Conservation (phyloP, 2,329 filamentous ascomycete genomes). For the Xylariaceae sp. region DNA sequence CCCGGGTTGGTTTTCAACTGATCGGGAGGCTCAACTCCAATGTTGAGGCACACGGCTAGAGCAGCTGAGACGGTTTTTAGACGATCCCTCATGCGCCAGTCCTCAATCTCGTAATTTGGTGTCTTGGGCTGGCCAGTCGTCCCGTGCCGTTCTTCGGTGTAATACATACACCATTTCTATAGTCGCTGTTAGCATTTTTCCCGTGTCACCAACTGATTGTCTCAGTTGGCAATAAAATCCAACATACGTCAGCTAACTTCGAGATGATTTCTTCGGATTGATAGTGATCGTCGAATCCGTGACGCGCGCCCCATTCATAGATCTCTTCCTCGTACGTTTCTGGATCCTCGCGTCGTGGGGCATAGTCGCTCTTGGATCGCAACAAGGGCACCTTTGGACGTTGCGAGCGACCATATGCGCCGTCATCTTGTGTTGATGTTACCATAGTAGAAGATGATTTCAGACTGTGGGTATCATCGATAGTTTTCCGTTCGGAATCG, state of each 20-base stretch:
- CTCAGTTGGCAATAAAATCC: background rate
- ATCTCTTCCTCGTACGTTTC: slow-evolving; percentile 43
- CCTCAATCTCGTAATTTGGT: slow-evolving; percentile 62
- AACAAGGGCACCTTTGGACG: slow-evolving; percentile 48
- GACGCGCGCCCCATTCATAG: slow-evolving; percentile 58
- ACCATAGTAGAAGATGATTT: slow-evolving; percentile 25
- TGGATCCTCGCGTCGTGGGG: slow-evolving; percentile 37
- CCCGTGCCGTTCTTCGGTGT: slow-evolving; percentile 95
- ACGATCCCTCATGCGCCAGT: slow-evolving; percentile 96
- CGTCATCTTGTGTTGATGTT: slow-evolving; percentile 29
- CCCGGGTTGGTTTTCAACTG: slow-evolving; percentile 93
- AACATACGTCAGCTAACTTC: slow-evolving; percentile 70
- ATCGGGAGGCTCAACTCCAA: slow-evolving; percentile 94
- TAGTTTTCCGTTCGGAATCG: slow-evolving; percentile 37
- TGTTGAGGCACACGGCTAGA: slow-evolving; percentile 90
- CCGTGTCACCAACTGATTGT: background rate
- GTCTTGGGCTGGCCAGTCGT: slow-evolving; percentile 82
- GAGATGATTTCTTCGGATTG: slow-evolving; percentile 85
- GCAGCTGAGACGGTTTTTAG: slow-evolving; percentile 96
- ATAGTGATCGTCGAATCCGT: slow-evolving; percentile 91
- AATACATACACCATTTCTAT: slow-evolving; percentile 99
- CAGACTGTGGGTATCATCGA: slow-evolving; percentile 43
- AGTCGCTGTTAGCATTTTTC: slow-evolving; percentile 17
- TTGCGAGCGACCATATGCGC: slow-evolving; percentile 34
- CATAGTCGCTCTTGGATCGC: slow-evolving; percentile 54